Evolutionary conservation across 208 protist species (phyloP).

Genomic region (Polymyxa betae): DNA sequence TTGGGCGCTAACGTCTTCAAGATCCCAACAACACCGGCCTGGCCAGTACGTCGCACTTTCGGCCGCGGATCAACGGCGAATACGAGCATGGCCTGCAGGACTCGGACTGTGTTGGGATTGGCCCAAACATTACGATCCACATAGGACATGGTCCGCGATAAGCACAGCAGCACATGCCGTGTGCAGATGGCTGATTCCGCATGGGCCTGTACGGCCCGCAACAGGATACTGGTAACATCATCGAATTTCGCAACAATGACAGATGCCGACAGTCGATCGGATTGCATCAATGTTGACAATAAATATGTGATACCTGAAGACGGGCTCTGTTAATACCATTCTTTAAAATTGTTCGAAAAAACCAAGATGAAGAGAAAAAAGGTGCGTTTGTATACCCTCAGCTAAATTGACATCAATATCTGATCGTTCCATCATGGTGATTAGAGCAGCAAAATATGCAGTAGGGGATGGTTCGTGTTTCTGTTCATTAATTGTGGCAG

Average conservation of each 20-base stretch:
- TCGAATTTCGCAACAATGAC: background rate
- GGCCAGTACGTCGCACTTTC: background rate
- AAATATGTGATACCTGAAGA: no score
- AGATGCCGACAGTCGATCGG: background rate
- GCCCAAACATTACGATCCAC: background rate
- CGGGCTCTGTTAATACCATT: no score
- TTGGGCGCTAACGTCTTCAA: background rate
- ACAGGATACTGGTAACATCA: background rate
- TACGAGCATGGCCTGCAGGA: background rate
- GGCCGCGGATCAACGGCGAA: background rate
- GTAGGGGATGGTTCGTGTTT: background rate
- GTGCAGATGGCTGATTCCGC: background rate
- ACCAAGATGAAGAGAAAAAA: no score
- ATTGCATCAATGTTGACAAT: background rate
- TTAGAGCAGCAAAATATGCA: background rate
- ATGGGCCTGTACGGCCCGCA: background rate
- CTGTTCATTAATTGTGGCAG: background rate
- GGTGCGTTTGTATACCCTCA: background rate
- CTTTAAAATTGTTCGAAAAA: no score
- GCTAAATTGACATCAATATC: background rate
- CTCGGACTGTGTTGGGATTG: background rate
- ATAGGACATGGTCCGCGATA: background rate
- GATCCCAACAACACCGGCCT: background rate
- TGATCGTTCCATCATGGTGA: background rate
- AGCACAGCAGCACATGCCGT: background rate